Base-by-base conservation (phyloP, 257 asterid species). In the Solanum paucissectum region DNA sequence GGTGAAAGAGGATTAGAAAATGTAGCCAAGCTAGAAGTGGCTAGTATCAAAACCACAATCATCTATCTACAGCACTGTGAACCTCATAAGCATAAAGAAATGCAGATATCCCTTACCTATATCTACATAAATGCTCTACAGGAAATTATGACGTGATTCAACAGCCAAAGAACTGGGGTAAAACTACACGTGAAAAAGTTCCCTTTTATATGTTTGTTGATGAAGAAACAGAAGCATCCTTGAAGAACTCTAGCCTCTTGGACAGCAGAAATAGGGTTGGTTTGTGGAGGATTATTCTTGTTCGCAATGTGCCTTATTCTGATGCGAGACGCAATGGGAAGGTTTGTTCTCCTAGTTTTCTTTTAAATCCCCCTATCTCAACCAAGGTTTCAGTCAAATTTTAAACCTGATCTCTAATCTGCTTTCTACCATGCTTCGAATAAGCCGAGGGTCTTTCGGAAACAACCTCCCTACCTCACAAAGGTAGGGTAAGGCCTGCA, bases 311-410 rank as follows among this genome's bases (percentile, higher is more conserved):
- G 90, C 99, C 99, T 91, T 97, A 96, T 88, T 73, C 90, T 64
- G 99, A 96, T 87, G 91, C 99, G 42, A 95, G 99, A 89, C 94
- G 99, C 88, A 97, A 96, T 86, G 99, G 98, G 88, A 96, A 96
- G 98, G 99, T 96, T 86, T 90, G 93, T 88, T 87, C 38, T 83
- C 82, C 34, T 88, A 21, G 23, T 74, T 68, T 85, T 34, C 87
- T 74, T 71, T 84, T 55, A 37, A 52, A 58, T 40, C 88, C 44
- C 74, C 58, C 44, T 23, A 11, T 76, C 83, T 38, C 58, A 38
- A 38, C n/a, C 58, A 11, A 12, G 27, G 83, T 75, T 75, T 9
- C 83, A 23, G 5, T 36, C 83, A 75, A 75, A 76, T n/a, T 38
- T 76, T 38, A 76, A 76, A 76, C 83, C 33, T 38, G 34, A 12